Base-by-base conservation (phyloP, 1,284 basidiomycete species). In the Trichosporon coremiiforme region DNA sequence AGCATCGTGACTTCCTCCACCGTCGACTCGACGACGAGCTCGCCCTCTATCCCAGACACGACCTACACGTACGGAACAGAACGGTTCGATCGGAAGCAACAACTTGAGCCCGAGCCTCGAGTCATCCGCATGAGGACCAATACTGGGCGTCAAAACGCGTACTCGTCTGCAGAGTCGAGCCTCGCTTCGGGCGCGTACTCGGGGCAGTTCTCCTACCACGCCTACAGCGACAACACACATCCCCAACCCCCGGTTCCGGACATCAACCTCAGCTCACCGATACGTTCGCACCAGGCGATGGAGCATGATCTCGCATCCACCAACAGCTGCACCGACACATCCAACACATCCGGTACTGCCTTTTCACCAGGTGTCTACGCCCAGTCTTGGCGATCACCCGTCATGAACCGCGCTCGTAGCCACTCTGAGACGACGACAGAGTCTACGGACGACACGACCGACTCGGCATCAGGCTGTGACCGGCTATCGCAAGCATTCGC, bases 1-100 rank as follows among this genome's bases (percentile, higher is more conserved):
- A 83, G 82, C 69, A 80, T 82, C 67, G 77, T 79, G 25, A 83
- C 82, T 2, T 76, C 79, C 15, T 83, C 82, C 15, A 82, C 82
- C 0, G 70, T 69, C 66, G 79, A 81, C 31, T 82, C 81, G 36
- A 80, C 77, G 4, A 76, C 79, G 3, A 72, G 77, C 36, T 79
- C 80, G 7, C 79, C 80, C 4, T 76, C 77, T 8, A 78, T 78
- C 33, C 57, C 57, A n/a, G 57, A 62, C 22, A 75, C 74, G 12
- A 72, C 73, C 0, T 79, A 79, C 70, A 75, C 76, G 3, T 77
- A 75, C 66, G 73, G 70, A 47, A 63, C 75, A 15, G 75, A 76
- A 20, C 62, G 70, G 38, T 35, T 66, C 35, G 75, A 76, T 13
- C 73, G 57, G 13, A 79, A 79, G 69, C 67, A 65, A 7, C 71